Evolutionary conservation across 2,329 filamentous ascomycete species (phyloP).

Genomic region (Alternaria novae-zelandiae): DNA sequence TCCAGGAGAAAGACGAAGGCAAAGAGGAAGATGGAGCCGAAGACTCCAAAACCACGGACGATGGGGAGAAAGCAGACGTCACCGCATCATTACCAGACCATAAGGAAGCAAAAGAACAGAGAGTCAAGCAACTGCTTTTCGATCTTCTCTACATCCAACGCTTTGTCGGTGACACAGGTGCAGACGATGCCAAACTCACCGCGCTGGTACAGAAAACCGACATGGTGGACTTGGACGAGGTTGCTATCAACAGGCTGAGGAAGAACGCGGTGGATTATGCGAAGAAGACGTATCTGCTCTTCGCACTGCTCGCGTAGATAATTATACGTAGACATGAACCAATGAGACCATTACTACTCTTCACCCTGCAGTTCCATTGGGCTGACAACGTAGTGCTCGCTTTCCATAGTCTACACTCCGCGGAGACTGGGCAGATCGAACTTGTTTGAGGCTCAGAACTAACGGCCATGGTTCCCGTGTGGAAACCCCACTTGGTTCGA

Average conservation of each 20-base stretch:
- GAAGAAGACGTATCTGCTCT: conserved; percentile 80
- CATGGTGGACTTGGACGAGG: conserved; percentile 56
- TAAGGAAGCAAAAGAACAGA: conserved; percentile 28
- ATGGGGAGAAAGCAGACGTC: conserved; percentile 12
- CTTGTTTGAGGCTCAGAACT: neutral
- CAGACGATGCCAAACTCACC: conserved; percentile 6
- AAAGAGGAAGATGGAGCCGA: neutral
- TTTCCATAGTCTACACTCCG: neutral
- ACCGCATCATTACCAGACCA: conserved; percentile 12
- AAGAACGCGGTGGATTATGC: conserved; percentile 78
- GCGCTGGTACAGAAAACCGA: conserved; percentile 43
- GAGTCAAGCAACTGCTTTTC: conserved; percentile 51
- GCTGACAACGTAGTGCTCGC: neutral
- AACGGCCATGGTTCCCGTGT: neutral
- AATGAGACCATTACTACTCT: neutral
- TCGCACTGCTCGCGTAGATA: conserved; percentile 68
- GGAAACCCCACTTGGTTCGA: neutral
- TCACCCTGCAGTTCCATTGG: neutral
- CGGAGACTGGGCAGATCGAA: neutral
- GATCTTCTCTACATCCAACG: conserved; percentile 53
- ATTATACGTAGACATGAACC: neutral
- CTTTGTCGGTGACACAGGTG: conserved; percentile 21
- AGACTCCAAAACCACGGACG: neutral
- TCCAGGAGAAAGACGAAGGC: conserved; percentile 7
- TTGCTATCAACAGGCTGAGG: conserved; percentile 60